phyloP scores from a whole-genome alignment of 306 rosid species.

The Mimosa pudica region DNA sequence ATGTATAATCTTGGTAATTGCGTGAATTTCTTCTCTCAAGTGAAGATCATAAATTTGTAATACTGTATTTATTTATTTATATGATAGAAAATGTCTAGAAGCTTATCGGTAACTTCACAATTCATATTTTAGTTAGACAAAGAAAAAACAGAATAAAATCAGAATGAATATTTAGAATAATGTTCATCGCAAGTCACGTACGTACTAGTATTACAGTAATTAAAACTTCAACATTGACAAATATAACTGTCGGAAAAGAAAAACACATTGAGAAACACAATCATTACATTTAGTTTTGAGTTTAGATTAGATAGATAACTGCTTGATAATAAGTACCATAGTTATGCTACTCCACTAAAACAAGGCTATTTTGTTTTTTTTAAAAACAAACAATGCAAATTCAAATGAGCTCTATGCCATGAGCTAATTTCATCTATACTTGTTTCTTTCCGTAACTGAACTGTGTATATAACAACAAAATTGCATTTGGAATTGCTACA shows the following conservation, averaged over 20 bases:
- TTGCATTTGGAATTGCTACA: constrained; percentile 32
- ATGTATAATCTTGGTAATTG: too few relatives aligned
- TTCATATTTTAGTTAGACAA: neutral
- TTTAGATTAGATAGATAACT: neutral
- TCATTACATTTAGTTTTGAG: neutral
- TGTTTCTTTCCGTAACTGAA: constrained; percentile 29
- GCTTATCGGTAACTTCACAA: neutral
- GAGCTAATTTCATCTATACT: constrained; percentile 1
- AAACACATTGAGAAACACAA: neutral
- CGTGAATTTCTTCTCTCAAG: too few relatives aligned
- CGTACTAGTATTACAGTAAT: neutral
- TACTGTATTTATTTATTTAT: neutral
- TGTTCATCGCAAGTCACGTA: neutral
- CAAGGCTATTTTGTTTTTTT: neutral
- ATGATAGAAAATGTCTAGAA: neutral
- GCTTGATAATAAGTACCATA: neutral
- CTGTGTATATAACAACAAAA: constrained; percentile 57
- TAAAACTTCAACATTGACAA: neutral
- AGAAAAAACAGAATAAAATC: neutral
- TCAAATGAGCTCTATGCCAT: neutral
- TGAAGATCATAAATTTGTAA: neutral
- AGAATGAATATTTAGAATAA: neutral
- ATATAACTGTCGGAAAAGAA: neutral
- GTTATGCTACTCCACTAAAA: neutral
- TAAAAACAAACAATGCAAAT: neutral